Conservation (phyloP, 192 early-diverging fungal genomes). For the Gigaspora rosea region DNA sequence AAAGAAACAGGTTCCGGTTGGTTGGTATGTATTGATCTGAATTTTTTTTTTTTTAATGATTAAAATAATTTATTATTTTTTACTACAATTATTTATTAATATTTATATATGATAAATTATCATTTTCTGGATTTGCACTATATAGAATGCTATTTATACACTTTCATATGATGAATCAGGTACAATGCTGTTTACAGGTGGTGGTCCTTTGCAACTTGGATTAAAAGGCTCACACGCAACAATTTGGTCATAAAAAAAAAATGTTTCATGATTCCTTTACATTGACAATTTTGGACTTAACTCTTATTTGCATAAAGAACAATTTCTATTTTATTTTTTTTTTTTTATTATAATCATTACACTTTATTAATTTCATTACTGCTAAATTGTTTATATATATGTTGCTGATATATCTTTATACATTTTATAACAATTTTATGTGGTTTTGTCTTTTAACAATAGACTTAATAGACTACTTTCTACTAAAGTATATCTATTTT, state of each 20-base stretch:
- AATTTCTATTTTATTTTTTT: too few relatives aligned
- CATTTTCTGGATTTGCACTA: conserved; percentile 52
- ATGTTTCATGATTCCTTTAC: too few relatives aligned
- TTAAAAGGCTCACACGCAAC: conserved; percentile 45
- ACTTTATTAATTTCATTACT: too few relatives aligned
- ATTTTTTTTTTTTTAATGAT: neutral
- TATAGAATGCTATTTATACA: conserved; percentile 65
- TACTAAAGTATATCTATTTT: too few relatives aligned
- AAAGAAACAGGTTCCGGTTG: conserved; percentile 51
- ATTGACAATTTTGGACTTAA: too few relatives aligned
- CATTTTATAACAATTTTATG: too few relatives aligned
- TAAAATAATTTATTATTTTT: neutral
- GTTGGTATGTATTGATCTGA: conserved; percentile 36
- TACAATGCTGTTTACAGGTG: conserved; percentile 60
- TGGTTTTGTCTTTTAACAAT: too few relatives aligned
- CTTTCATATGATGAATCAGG: conserved; percentile 50
- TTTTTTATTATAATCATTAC: too few relatives aligned
- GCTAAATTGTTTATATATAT: too few relatives aligned
- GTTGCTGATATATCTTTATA: too few relatives aligned
- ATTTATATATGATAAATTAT: conserved; percentile 35
- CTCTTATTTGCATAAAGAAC: too few relatives aligned
- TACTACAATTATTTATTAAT: neutral
- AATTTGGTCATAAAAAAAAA: conserved; percentile 38
- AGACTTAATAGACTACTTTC: too few relatives aligned
- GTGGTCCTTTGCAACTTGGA: conserved; percentile 57